Percentiles rank a stretch among this genome's conserved stretches.
These are phyloP conservation scores for Phialocephala subalpina DNA, from an alignment of 2,329 filamentous ascomycete species.

Conservation along the genomic window DNA sequence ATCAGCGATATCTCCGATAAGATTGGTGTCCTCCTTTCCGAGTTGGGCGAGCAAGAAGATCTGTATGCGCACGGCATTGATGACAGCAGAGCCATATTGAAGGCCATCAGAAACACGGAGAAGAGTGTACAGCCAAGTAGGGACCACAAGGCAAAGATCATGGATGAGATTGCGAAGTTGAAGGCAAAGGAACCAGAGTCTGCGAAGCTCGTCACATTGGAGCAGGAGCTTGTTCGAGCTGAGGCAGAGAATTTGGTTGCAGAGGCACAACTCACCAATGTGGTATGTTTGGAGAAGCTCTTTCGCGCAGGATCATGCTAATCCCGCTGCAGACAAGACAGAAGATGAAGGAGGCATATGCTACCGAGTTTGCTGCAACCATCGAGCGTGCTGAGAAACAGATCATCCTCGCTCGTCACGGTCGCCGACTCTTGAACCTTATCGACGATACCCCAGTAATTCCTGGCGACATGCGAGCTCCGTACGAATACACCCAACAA, in stretches of 20 bases:
- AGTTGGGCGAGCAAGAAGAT: conserved; percentile 95
- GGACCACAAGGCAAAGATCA: conserved; percentile 85
- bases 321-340: conserved; percentile 74
- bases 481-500: conserved; percentile 70
- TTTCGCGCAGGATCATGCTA: conserved; percentile 9
- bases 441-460: conserved; percentile 91
- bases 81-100: conserved; percentile 82
- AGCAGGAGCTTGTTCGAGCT: conserved; percentile 95
- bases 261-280: conserved; percentile 94
- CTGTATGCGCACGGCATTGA: conserved; percentile 86
- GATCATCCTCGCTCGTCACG: conserved; percentile 90
- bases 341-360: conserved; percentile 95
- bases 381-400: conserved; percentile 98
- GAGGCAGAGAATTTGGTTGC: conserved; percentile 97
- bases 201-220: conserved; percentile 80
- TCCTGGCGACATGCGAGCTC: conserved; percentile 79
- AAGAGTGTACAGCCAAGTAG: conserved; percentile 92
- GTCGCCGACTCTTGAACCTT: conserved; percentile 81
- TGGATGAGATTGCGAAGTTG: conserved; percentile 89
- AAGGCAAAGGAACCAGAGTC: conserved; percentile 93
- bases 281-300: conserved; percentile 64
- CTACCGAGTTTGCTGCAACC: conserved; percentile 84
- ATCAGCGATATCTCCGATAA: conserved; percentile 95
- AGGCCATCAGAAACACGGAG: conserved; percentile 95
- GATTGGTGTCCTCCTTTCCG: conserved; percentile 88